Evolutionary conservation across 371 early-diverging fungal genomes (phyloP), one percentile per base, ranked within the genome.

Genomic region (Rhizopus delemar): DNA sequence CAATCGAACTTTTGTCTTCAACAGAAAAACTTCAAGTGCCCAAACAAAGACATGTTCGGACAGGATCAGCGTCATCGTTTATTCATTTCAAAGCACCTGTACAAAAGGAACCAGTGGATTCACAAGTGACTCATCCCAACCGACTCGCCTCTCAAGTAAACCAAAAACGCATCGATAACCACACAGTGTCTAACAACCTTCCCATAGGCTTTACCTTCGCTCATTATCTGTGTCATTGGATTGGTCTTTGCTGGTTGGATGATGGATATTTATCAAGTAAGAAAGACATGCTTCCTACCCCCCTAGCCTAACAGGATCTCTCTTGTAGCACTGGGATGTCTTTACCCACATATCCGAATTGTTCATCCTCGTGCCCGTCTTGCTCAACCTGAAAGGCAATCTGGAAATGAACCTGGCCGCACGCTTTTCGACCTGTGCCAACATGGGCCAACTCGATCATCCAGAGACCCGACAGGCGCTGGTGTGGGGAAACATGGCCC

Each of bases 391-490:
- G 32, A 95, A 93, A 62, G 93, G 95, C 52, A 95, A 93, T 75
- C 82, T 93, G 22, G 94, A 93, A 70, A 90, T 93, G 86, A 95
- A 91, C 61, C 80, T 93, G 55, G 89, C 93, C 3, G 86, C 93
- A 22, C 78, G 95, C 4, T 73, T 93, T 31, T 90, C 93, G 5
- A 93, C 95, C 3, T 84, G 83, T 77, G 87, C 90, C 4, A 86
- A 89, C 58, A 72, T 89, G 71, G 89, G 89, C 5, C 74, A 82
- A 50, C 65, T 88, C 48, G 87, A 88, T 65, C 57, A 74, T 59
- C 75, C 77, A 1, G 65, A 64, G 22, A 74, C 74, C 1, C 61
- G 85, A 41, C 77, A 78, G 29, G 56, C 74, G 6, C 71, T 89
- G 5, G 75, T 90, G 35, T 72, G 72, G 59, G 89, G 91, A 22